These are phyloP conservation scores for Volvox carteri DNA, from an alignment of 163 green algal species.

Conservation along the genomic window DNA sequence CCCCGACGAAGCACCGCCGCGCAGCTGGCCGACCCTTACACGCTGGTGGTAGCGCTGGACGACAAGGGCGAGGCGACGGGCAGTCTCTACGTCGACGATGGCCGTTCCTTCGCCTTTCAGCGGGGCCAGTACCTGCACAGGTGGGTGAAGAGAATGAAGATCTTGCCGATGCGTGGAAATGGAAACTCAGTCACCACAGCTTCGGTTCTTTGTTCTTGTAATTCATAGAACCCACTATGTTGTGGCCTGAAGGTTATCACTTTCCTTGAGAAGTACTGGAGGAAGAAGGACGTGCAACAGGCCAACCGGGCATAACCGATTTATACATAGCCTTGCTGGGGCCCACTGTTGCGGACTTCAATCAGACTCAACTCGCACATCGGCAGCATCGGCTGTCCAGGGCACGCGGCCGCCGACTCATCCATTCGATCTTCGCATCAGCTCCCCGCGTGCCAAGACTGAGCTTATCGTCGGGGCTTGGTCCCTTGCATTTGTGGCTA, in stretches of 20 bases:
- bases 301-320: not conserved
- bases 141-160: not conserved
- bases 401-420: no score
- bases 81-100: conserved; percentile 93
- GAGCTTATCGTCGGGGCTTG: no score
- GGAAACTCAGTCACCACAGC: no score
- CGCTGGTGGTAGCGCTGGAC: conserved; percentile 89
- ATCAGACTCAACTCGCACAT: no score
- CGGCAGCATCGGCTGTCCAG: no score
- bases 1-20: conserved; percentile 68
- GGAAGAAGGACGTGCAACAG: not conserved
- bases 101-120: conserved; percentile 86
- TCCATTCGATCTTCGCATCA: no score
- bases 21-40: conserved; percentile 84
- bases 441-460: no score
- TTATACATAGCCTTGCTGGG: not conserved
- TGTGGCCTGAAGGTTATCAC: not conserved
- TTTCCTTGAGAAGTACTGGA: not conserved
- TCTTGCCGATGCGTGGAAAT: not conserved
- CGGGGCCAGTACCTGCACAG: conserved; percentile 78
- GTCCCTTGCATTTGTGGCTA: no score
- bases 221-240: no score
- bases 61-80: conserved; percentile 68
- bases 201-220: no score
- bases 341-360: no score